Evolutionary conservation across 371 early-diverging fungal genomes (phyloP), one percentile per base, ranked within the genome.

Genomic region (Batkoa obscura): DNA sequence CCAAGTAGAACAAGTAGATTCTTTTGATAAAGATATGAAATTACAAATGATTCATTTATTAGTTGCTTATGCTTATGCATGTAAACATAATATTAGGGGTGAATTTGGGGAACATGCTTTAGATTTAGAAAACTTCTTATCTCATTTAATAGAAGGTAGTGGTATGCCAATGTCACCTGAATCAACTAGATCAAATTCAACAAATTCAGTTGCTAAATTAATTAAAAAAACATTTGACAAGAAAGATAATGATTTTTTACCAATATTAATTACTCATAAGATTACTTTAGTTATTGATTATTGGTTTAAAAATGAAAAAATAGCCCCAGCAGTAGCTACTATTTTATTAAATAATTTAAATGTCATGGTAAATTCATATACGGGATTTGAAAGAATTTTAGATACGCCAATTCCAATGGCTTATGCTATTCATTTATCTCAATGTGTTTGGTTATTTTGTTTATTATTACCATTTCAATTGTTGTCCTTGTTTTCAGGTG

Each of bases 81-180:
- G 73, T 47, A 85, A 85, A 63, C 83, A 86, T 62, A 78, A 86
- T 60, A 53, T 86, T 4, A 73, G 89, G 33, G 63, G 65, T 39
- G 87, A 89, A 59, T 67, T 66, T 35, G 83, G 83, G 43, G 68
- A 62, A 39, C 75, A 81, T 32, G 63, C 71, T 50, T 49, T 46
- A 13, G 43, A 55, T 23, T 60, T 78, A 8, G 71, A 72, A 50
- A 63, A 67, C 38, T 63, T 77, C 36, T 54, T 79, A 32, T 78
- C 81, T 2, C 70, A 66, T 31, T 67, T 63, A 0, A 60, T 60
- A 15, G 54, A 56, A 30, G 34, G 34, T 2, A 34, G 46, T 1
- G 23, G 42, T 0, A 36, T 2, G 13, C 2, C 6, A 12, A 2
- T 39, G 30, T 2, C 32, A 41, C 5, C 32, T 12, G 9, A 13